Evolutionary conservation across 768 basidiomycete species (phyloP), one percentile per base, ranked within the genome.

Genomic region (Kwoniella dejecticola): DNA sequence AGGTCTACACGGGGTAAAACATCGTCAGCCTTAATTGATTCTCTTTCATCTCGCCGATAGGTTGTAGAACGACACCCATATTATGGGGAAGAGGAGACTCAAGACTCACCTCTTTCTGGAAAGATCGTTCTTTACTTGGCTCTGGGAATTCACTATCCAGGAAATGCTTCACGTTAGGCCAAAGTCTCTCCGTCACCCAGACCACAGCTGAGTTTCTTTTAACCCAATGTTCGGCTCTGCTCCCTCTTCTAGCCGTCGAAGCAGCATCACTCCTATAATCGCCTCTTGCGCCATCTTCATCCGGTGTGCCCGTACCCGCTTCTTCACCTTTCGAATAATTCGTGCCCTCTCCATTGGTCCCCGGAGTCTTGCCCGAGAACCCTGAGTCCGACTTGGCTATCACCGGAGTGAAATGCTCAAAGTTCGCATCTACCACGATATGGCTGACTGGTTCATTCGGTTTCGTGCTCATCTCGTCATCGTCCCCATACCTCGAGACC

Each of bases 81-180:
- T n/a, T n/a, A n/a, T n/a, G n/a, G n/a, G n/a, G n/a, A n/a, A n/a
- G n/a, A n/a, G n/a, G n/a, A n/a, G n/a, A n/a, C n/a, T n/a, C n/a
- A n/a, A n/a, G n/a, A 64, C 70, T 62, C 63, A 78, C 74, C 58
- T 78, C 77, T 57, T 76, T 77, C 40, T 72, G 70, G 52, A 69
- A 78, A 19, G 72, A 67, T 44, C 68, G 60, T 57, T 78, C 77
- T 54, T 78, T 78, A 36, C 54, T 62, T 4, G 62, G 47, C 50
- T 79, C 77, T 6, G 72, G 70, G 57, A 75, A 79, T 17, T 59
- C 68, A 19, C 70, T 71, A 50, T 79, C 72, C 50, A 74, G 60
- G 52, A 77, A 79, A 57, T 79, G 70, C 38, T 42, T 54, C 38
- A 75, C 23, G 45, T 67, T 74, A 0, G 74, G 74, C 68, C 68